Evolutionary conservation across 768 basidiomycete genomes (phyloP).

Genomic region (Clavaria fumosa): DNA sequence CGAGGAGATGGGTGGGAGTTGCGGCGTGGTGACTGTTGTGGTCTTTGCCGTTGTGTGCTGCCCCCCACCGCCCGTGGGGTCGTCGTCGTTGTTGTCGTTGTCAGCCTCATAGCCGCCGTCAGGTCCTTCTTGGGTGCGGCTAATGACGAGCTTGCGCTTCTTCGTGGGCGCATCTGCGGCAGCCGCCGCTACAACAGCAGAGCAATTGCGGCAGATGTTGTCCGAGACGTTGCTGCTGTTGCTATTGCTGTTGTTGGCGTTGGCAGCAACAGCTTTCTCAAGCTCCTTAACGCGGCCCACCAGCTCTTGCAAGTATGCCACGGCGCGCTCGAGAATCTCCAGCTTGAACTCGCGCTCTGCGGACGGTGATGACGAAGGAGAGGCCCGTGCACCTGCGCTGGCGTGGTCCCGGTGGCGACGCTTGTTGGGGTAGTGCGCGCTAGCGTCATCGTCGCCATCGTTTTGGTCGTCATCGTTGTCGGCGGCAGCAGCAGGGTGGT

Average conservation of each 20-base stretch:
- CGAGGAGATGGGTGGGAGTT: slow-evolving; percentile 52
- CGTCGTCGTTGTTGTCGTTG: slow-evolving; percentile 2
- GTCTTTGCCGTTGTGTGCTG: no score
- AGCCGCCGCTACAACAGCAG: no score
- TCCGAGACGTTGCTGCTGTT: slow-evolving; percentile 16
- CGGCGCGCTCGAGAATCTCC: slow-evolving; percentile 75
- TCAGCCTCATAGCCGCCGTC: slow-evolving; percentile 4
- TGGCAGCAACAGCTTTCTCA: no score
- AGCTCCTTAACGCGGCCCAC: slow-evolving; percentile 33
- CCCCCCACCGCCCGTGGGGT: no score
- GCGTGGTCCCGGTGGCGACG: no score
- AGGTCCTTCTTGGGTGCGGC: background rate
- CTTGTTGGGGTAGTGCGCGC: slow-evolving; percentile 35
- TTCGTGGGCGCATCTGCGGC: no score
- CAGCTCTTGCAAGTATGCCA: slow-evolving; percentile 61
- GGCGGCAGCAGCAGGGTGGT: slow-evolving; percentile 12
- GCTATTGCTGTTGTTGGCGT: no score
- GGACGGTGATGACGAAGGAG: no score
- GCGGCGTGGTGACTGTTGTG: slow-evolving; percentile 10
- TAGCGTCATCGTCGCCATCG: slow-evolving; percentile 22
- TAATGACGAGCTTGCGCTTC: no score
- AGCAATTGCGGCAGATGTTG: slow-evolving; percentile 2
- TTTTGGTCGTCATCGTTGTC: slow-evolving; percentile 25
- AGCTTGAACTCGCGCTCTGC: slow-evolving; percentile 91
- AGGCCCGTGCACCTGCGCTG: no score